Conservation (phyloP, 768 basidiomycete genomes). For the Suillus subalutaceus region DNA sequence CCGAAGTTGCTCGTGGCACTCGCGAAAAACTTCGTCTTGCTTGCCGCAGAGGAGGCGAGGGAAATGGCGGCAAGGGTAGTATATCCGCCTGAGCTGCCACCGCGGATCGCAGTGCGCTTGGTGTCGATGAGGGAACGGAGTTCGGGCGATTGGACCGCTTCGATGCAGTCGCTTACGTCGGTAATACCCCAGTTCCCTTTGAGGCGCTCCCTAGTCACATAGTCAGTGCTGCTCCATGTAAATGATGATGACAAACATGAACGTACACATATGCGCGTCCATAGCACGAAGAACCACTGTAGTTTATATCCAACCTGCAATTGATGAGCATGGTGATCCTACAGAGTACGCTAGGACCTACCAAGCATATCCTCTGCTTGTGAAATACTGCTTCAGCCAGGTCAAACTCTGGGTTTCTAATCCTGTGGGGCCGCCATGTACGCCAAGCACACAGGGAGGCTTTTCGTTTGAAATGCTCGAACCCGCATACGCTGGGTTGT, state of each 20-base stretch:
- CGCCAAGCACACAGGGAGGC: conserved; percentile 67
- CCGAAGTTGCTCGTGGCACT: conserved; percentile 72
- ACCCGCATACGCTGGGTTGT: conserved; percentile 60
- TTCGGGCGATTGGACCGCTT: conserved; percentile 48
- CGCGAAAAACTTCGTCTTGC: conserved; percentile 59
- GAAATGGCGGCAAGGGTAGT: conserved; percentile 57
- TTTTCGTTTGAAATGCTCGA: conserved; percentile 48
- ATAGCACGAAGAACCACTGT: conserved; percentile 75
- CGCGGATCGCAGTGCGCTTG: conserved; percentile 67
- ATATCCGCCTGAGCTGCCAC: conserved; percentile 75
- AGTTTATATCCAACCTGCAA: conserved; percentile 64
- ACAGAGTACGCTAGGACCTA: background rate
- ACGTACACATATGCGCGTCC: conserved; percentile 64
- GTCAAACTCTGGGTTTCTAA: conserved; percentile 48
- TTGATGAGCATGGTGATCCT: background rate
- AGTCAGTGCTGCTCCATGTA: conserved; percentile 60
- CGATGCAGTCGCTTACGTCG: conserved; percentile 66
- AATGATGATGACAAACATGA: conserved; percentile 39
- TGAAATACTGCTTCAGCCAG: conserved; percentile 66
- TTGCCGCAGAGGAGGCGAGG: conserved; percentile 53
- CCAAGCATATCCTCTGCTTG: conserved; percentile 76
- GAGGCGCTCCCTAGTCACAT: conserved; percentile 58
- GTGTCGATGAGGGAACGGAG: conserved; percentile 58
- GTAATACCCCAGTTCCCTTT: conserved; percentile 71
- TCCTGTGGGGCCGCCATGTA: conserved; percentile 76